Evolutionary conservation across 1,284 basidiomycete species (phyloP).

Genomic region (Sanghuangporus weigelae): DNA sequence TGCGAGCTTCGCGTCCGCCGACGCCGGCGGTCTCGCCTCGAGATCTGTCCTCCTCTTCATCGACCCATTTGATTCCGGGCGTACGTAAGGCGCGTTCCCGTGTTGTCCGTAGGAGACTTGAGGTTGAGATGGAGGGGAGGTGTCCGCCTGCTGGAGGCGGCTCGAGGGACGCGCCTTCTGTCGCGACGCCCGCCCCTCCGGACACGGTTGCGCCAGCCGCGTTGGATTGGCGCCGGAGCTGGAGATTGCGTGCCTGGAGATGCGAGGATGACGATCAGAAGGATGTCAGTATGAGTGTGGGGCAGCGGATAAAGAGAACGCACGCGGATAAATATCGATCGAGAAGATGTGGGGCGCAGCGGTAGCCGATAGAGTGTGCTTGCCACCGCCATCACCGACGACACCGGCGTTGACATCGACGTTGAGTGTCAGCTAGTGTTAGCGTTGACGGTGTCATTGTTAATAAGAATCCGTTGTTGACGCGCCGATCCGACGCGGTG

Average conservation of each 20-base stretch:
- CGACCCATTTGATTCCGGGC: conserved; percentile 64
- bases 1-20: conserved; percentile 78
- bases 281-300: not conserved
- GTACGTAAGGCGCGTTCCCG: conserved; percentile 68
- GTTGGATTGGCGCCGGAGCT: conserved; percentile 7
- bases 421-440: not conserved
- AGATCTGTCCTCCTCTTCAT: conserved; percentile 43
- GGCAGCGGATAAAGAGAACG: not conserved
- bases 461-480: not conserved
- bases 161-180: conserved; percentile 51
- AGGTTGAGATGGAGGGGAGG: conserved; percentile 61
- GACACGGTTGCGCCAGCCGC: not conserved
- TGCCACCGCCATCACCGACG: conserved; percentile 1
- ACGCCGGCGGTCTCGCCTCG: conserved; percentile 42
- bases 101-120: conserved; percentile 53
- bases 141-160: conserved; percentile 72
- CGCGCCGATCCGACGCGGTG: conserved; percentile 1
- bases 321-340: not conserved
- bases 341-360: not conserved
- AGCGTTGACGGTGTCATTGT: not conserved
- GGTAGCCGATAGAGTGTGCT: not conserved
- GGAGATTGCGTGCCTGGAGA: not conserved
- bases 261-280: conserved; percentile 16
- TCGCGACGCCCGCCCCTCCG: conserved; percentile 19
- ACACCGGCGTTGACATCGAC: not conserved